Evolutionary conservation across 2,329 filamentous ascomycete genomes (phyloP).

Genomic region (Monosporascus cannonballus): DNA sequence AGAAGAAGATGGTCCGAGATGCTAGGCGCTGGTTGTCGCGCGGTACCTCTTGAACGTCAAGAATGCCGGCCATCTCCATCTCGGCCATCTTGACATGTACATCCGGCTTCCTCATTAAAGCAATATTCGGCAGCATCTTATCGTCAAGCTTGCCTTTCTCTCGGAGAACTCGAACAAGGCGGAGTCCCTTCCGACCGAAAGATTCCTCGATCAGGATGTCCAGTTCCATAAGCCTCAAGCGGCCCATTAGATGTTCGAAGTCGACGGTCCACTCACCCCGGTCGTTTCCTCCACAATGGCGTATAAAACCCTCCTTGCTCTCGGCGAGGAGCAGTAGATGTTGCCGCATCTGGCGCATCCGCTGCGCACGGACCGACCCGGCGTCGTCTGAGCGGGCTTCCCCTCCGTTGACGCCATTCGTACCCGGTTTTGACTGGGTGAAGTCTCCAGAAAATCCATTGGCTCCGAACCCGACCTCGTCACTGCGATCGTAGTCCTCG

Average conservation of each 20-base stretch:
- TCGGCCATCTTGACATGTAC: slow-evolving; percentile 78
- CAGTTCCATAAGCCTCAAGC: slow-evolving; percentile 70
- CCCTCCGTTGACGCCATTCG: slow-evolving; percentile 21
- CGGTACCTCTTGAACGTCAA: slow-evolving; percentile 91
- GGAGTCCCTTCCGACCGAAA: slow-evolving; percentile 70
- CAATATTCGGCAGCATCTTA: slow-evolving; percentile 74
- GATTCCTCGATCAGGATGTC: slow-evolving; percentile 74
- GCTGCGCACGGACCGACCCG: slow-evolving; percentile 33
- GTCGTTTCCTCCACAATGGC: slow-evolving; percentile 56
- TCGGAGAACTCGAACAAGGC: slow-evolving; percentile 78
- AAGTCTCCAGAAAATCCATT: slow-evolving; percentile 19
- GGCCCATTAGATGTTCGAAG: slow-evolving; percentile 65
- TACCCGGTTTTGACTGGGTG: slow-evolving; percentile 5
- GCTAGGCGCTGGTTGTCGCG: slow-evolving; percentile 78
- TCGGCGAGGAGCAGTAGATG: slow-evolving; percentile 69
- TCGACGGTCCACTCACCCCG: slow-evolving; percentile 78
- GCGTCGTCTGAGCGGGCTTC: slow-evolving; percentile 42
- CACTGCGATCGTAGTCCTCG: slow-evolving; percentile 29
- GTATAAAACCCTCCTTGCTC: slow-evolving; percentile 62
- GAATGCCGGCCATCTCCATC: slow-evolving; percentile 79
- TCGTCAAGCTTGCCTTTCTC: slow-evolving; percentile 93
- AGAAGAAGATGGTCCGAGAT: slow-evolving; percentile 81
- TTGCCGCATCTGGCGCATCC: slow-evolving; percentile 57
- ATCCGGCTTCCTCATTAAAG: slow-evolving; percentile 78
- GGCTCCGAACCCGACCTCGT: slow-evolving; percentile 15